Evolutionary conservation across 495 filamentous ascomycete genomes (phyloP), one percentile per base, ranked within the genome.

Genomic region (Diplogelasinospora grovesii): DNA sequence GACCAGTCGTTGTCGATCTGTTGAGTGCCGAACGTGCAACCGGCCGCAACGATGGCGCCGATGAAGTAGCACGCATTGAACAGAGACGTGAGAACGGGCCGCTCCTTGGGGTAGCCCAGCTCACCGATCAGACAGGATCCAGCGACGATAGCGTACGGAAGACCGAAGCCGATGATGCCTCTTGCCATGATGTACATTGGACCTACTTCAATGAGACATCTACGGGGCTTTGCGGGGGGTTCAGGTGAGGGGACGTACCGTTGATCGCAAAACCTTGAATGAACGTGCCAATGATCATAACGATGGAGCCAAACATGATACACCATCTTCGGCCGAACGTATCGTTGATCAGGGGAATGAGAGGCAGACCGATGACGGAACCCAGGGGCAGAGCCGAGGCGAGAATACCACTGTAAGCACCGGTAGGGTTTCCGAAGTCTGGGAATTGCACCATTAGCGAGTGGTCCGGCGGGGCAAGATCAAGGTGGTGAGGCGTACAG

Each of bases 61-160:
- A 81, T 63, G 51, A 77, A 84, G 54, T 76, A 83, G 14, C 68
- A 73, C 4, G 75, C 73, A 51, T 83, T 83, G 66, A 82, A 84
- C 4, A 84, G 66, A 1, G 77, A 78, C 10, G 76, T 83, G 14
- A 85, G 47, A 25, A 79, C 70, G 3, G 74, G 66, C 25, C 79
- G 71, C 48, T 84, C 76, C 50, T 78, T 81, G 8, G 81, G 82
- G 53, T 81, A 74, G 0, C 68, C 70, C 13, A 85, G 63, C 43
- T 85, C 82, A 36, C 74, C 79, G 18, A 85, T 73, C 39, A 83
- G 50, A 8, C 70, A 73, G 1, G 78, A 77, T 0, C 73, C 78
- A 5, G 75, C 76, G 21, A 79, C 70, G 50, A 81, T 79, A 40
- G 73, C 77, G 49, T 77, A 78, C 9, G 74, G 72, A 28, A 79